A percentile compares a stretch with the other conserved stretches of the same genome.
phyloP scores from a whole-genome alignment of 2,329 filamentous ascomycete species.

The Daldinia sp. region DNA sequence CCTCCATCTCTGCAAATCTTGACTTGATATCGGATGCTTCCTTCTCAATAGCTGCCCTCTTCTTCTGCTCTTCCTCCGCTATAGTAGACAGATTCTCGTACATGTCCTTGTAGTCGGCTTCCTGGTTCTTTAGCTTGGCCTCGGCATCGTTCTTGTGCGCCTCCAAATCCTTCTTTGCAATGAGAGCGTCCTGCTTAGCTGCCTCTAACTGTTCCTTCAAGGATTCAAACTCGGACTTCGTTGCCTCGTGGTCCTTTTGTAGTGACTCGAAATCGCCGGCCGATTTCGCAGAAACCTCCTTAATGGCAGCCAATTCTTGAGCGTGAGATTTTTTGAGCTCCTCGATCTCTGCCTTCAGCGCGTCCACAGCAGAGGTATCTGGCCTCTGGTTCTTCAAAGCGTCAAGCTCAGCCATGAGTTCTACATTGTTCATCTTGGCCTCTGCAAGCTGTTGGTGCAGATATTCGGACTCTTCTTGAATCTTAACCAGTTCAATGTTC shows the following conservation, averaged over 20 bases:
- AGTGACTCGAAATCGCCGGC: constrained; percentile 47
- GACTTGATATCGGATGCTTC: constrained; percentile 50
- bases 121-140: constrained; percentile 65
- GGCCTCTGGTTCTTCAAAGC: constrained; percentile 67
- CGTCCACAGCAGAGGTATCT: constrained; percentile 67
- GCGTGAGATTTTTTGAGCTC: constrained; percentile 62
- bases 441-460: constrained; percentile 67
- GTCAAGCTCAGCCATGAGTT: constrained; percentile 71
- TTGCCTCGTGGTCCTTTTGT: constrained; percentile 51
- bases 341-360: constrained; percentile 63
- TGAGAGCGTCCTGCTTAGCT: constrained; percentile 51
- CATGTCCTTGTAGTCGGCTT: constrained; percentile 72
- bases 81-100: constrained; percentile 71
- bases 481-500: constrained; percentile 57
- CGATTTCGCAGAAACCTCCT: constrained; percentile 51
- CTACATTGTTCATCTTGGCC: constrained; percentile 71
- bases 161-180: constrained; percentile 66
- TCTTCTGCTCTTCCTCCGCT: constrained; percentile 68
- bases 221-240: constrained; percentile 50
- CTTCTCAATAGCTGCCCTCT: constrained; percentile 49
- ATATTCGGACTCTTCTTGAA: constrained; percentile 62
- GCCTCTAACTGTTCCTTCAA: constrained; percentile 60
- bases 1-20: constrained; percentile 54
- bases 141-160: constrained; percentile 64
- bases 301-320: constrained; percentile 56